Conservation (phyloP, 2,329 filamentous ascomycete species). For the Paecilomyces sp. region DNA sequence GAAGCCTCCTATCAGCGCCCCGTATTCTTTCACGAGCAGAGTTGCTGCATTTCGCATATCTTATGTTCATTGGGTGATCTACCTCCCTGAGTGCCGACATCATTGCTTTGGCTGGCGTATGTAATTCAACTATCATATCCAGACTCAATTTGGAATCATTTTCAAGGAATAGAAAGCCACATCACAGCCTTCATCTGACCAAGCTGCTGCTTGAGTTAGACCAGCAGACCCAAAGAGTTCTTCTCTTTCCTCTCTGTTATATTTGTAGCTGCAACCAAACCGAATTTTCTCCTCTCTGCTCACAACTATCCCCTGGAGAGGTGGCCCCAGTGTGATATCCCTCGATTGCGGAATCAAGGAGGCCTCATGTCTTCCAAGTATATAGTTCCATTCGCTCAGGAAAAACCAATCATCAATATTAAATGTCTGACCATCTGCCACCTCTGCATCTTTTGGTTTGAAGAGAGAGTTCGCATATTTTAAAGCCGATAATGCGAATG, state of each 20-base stretch:
- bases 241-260: slow-evolving; percentile 1
- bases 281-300: slow-evolving; percentile 4
- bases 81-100: too few relatives aligned
- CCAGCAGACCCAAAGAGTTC: not conserved
- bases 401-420: slow-evolving; percentile 4
- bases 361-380: slow-evolving; percentile 6
- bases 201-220: not conserved
- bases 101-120: too few relatives aligned
- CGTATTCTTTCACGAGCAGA: too few relatives aligned
- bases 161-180: slow-evolving; percentile 1
- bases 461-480: not conserved
- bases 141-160: not conserved
- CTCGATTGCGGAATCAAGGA: not conserved
- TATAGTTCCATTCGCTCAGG: slow-evolving; percentile 6
- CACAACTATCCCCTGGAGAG: slow-evolving; percentile 3
- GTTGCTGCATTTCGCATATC: too few relatives aligned
- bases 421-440: not conserved
- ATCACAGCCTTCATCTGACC: not conserved
- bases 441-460: not conserved
- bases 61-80: too few relatives aligned
- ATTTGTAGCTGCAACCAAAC: slow-evolving; percentile 8
- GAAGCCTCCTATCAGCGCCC: too few relatives aligned
- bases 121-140: too few relatives aligned
- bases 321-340: slow-evolving; percentile 3
- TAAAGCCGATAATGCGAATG: not conserved